Percentiles rank a stretch among this genome's conserved stretches.
Conservation (phyloP, 2,329 filamentous ascomycete species). For the Fusarium miscanthi region DNA sequence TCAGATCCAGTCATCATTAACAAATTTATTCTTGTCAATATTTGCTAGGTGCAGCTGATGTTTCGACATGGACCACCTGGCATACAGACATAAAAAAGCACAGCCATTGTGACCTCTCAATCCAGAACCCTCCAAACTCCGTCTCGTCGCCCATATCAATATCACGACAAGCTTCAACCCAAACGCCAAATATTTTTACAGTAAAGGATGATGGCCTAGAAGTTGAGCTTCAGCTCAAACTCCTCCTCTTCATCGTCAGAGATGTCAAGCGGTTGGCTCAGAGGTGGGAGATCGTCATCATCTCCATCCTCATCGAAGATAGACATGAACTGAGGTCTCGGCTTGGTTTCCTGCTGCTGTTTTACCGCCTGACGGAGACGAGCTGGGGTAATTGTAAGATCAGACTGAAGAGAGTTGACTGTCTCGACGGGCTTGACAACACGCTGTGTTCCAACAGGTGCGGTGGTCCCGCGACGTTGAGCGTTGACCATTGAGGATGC, state of each 20-base stretch:
- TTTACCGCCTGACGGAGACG: slow-evolving; percentile 44
- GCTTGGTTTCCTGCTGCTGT: slow-evolving; percentile 40
- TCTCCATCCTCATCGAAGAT: slow-evolving; percentile 67
- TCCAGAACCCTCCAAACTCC: slow-evolving; percentile 25
- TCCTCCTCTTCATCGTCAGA: slow-evolving; percentile 63
- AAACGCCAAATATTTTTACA: slow-evolving; percentile 37
- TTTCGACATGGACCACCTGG: not conserved
- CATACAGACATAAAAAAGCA: not conserved
- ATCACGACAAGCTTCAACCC: not conserved
- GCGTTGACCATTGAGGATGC: slow-evolving; percentile 59
- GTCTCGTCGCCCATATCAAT: not conserved
- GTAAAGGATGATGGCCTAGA: slow-evolving; percentile 36
- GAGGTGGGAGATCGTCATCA: slow-evolving; percentile 47
- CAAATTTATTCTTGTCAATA: slow-evolving; percentile 1
- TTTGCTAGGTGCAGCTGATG: not conserved
- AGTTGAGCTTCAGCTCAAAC: slow-evolving; percentile 64
- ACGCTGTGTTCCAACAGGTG: slow-evolving; percentile 24
- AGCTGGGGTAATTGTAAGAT: slow-evolving; percentile 62
- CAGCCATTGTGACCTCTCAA: not conserved
- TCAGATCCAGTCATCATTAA: not conserved
- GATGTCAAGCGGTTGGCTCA: slow-evolving; percentile 35
- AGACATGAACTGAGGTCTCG: slow-evolving; percentile 64
- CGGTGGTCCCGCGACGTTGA: slow-evolving; percentile 29
- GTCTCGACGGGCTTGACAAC: slow-evolving; percentile 29
- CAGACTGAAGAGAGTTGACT: slow-evolving; percentile 33